A percentile compares a stretch with the other conserved stretches of the same genome.
Evolutionary conservation across 2,329 filamentous ascomycete genomes (phyloP).

Genomic region (Magnaporthiopsis rhizophila): DNA sequence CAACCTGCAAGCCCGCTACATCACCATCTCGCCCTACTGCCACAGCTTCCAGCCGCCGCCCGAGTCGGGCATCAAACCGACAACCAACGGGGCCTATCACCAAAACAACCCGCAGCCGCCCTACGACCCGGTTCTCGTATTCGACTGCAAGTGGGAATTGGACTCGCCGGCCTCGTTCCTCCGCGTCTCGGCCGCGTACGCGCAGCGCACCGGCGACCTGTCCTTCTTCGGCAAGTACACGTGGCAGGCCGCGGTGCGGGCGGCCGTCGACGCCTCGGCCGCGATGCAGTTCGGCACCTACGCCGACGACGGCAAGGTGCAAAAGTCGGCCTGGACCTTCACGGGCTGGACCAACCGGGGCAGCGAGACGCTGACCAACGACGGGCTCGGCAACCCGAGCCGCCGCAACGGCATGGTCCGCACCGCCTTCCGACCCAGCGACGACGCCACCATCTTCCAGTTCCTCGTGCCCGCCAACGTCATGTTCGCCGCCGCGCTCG

Average conservation of each 20-base stretch:
- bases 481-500: conserved; percentile 54
- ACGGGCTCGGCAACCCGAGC: conserved; percentile 70
- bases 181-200: conserved; percentile 72
- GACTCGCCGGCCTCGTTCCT: conserved; percentile 83
- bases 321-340: conserved; percentile 59
- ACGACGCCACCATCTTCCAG: conserved; percentile 70
- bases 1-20: conserved; percentile 62
- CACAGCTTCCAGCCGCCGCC: conserved; percentile 84
- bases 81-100: conserved; percentile 48
- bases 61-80: conserved; percentile 58
- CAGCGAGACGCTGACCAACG: conserved; percentile 67
- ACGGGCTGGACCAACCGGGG: conserved; percentile 61
- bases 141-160: conserved; percentile 88
- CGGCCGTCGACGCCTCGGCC: conserved; percentile 55
- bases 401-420: conserved; percentile 69
- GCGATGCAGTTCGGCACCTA: conserved; percentile 65
- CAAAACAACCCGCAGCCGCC: conserved; percentile 51
- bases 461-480: conserved; percentile 74
- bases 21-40: conserved; percentile 68
- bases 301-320: conserved; percentile 43
- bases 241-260: conserved; percentile 64
- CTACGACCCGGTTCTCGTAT: conserved; percentile 62
- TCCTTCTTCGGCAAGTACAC: conserved; percentile 47
- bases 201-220: conserved; percentile 50
- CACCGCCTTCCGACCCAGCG: conserved; percentile 71